Evolutionary conservation across 2,329 filamentous ascomycete genomes (phyloP), one percentile per base, ranked within the genome.

Genomic region (Colletotrichum sp.): DNA sequence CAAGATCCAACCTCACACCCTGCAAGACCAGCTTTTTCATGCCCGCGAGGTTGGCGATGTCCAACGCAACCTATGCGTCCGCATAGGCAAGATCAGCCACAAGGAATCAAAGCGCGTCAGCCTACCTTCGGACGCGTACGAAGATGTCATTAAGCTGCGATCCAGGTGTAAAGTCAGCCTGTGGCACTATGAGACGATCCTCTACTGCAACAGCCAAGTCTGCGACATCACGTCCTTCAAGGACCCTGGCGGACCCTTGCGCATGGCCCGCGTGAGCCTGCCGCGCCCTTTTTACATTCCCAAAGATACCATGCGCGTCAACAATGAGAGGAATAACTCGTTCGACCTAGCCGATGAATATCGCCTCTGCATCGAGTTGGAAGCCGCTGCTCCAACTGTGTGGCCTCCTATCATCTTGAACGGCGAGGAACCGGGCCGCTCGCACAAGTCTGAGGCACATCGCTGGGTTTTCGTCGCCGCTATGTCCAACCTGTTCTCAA

Each of bases 141-240:
- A 74, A 13, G 65, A 76, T 69, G 57, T 66, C 44, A 77, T 84
- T n/a, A 85, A 83, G 68, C 79, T 80, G 28, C 84, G 82, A 69
- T 84, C 84, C 18, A 84, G 87, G 21, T 89, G 87, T 82, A 88
- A 85, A 73, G 80, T 89, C 73, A 84, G 83, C 32, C 85, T 89
- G 65, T 84, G 81, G 67, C 83, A 67, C 81, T 64, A 21, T 52
- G 62, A 76, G 6, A 72, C 36, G 44, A n/a, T 90, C 8, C 81
- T 92, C 73, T 86, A 90, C 79, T 89, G 89, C 77, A 87, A 90
- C 79, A 90, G 87, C 76, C 89, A 92, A 79, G 82, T 88, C 10
- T 92, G 90, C 82, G 87, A 87, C 59, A 83, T 92, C 76, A 88
- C 85, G 68, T 84, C 89, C 5, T 89, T 87, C 79, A 87, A 88